Base-by-base conservation (phyloP, 2,329 filamentous ascomycete genomes). In the Cytospora piceae region DNA sequence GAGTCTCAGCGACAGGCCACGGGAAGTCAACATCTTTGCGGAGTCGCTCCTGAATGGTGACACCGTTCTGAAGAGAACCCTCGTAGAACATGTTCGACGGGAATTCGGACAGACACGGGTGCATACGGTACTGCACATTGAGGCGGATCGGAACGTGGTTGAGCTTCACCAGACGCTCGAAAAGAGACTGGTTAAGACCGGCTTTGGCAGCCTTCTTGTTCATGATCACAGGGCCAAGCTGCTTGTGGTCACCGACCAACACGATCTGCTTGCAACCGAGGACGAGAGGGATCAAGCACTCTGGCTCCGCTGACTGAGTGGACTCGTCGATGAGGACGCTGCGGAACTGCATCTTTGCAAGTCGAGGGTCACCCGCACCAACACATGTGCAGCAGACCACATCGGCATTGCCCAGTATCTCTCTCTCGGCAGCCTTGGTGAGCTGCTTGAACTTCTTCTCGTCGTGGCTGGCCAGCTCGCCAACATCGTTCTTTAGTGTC, bases 41-140 rank as follows among this genome's bases (percentile, higher is more conserved):
- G 69, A 98, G 85, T 67, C 95, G 90, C 74, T 96, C 90, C 71
- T 92, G 89, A 75, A 91, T 91, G 0, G 94, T 96, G 56, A 99
- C 92, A 74, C 95, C 95, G 72, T 99, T 99, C 78, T 99, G 95
- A 63, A 99, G 84, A 64, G 93, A 95, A 24, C 95, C 95, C 73
- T 98, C 95, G 78, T 99, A 99, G 78, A 99, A 99, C 95, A 99
- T 98, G 80, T 98, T 98, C 66, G 94, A 98, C 0, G 95, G 95
- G 73, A 99, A 99, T 73, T 96, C 91, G 0, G 95, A 98, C 52
- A 99, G 84, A 74, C 94, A 97, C 31, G 95, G 95, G 74, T 99
- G 95, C 95, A 99, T 99, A 75, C 95, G 94, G 77, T 99, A 99
- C 77, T 99, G 95, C 46, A 97, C 94, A 72, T 97, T 96, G 63